Conservation (phyloP, 1,284 basidiomycete genomes). For the Coniferiporia weirii region DNA sequence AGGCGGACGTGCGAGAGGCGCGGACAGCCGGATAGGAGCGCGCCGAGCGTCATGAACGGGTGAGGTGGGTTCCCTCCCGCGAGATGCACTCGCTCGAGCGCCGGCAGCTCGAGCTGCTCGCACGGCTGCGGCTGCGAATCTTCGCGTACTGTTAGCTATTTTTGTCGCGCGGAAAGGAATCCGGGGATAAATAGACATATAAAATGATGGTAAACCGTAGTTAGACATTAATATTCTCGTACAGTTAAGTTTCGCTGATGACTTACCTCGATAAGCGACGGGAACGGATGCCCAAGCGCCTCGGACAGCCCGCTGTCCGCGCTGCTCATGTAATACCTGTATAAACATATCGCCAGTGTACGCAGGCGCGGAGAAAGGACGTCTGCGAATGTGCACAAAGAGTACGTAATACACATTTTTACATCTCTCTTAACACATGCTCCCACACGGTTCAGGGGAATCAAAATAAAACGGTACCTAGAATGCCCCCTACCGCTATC, state of each 20-base stretch:
- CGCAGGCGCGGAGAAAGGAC: not conserved
- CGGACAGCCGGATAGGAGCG: slow-evolving; percentile 3
- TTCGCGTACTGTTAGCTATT: slow-evolving; percentile 10
- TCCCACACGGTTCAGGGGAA: not conserved
- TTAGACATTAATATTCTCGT: too few species aligned
- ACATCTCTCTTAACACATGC: not conserved
- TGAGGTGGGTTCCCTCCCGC: slow-evolving; percentile 9
- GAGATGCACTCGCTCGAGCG: slow-evolving; percentile 5
- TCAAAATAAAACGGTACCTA: not conserved
- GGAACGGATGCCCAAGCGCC: slow-evolving; percentile 2
- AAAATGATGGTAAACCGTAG: too few species aligned
- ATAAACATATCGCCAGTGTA: slow-evolving; percentile 7
- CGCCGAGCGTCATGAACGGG: slow-evolving; percentile 1
- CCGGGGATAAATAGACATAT: too few species aligned
- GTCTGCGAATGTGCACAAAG: not conserved
- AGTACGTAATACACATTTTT: not conserved
- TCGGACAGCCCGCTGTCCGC: slow-evolving; percentile 9
- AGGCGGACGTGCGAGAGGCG: slow-evolving; percentile 6
- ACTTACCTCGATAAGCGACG: slow-evolving; percentile 5
- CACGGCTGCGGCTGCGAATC: slow-evolving; percentile 3
- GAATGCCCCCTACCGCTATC: not conserved
- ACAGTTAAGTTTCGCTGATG: not conserved
- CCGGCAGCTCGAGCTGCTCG: not conserved
- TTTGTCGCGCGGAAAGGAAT: too few species aligned
- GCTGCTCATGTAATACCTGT: slow-evolving; percentile 7